Percentiles rank a stretch among this genome's conserved stretches.
Conservation (phyloP, 2,329 filamentous ascomycete genomes). For the Trichoderma sp. region DNA sequence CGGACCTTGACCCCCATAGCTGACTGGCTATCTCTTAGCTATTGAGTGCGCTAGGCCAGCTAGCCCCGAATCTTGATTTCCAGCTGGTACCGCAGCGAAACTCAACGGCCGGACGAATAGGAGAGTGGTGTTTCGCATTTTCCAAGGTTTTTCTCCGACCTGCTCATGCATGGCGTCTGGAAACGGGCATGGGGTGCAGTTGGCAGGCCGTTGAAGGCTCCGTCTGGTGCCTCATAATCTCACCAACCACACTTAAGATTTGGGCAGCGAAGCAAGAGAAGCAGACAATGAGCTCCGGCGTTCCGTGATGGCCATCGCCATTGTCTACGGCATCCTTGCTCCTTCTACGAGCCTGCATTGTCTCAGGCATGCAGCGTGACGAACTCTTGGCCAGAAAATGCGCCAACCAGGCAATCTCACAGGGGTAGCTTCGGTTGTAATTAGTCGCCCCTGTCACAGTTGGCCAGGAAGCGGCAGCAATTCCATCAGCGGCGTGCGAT, state of each 20-base stretch:
- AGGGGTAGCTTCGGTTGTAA: constrained; percentile 24
- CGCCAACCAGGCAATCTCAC: constrained; percentile 23
- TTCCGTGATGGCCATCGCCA: not conserved
- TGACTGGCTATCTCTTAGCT: constrained; percentile 14
- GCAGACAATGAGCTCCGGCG: not conserved
- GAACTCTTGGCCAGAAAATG: constrained; percentile 17
- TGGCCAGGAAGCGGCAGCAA: constrained; percentile 19
- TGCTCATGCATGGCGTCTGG: not conserved
- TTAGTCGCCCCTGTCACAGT: constrained; percentile 23
- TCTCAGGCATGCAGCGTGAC: constrained; percentile 21
- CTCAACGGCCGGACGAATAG: constrained; percentile 16
- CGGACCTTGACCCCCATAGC: not conserved
- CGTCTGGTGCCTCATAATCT: not conserved
- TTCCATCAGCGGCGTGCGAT: constrained; percentile 25
- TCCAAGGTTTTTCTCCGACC: constrained; percentile 1
- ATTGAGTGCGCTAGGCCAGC: constrained; percentile 12
- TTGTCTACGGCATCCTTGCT: not conserved
- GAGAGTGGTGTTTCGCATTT: not conserved
- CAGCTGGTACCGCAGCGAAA: constrained; percentile 9
- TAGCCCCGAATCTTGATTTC: constrained; percentile 20
- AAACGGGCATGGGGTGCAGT: not conserved
- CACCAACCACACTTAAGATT: not conserved
- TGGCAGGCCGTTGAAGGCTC: not conserved
- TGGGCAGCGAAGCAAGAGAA: not conserved
- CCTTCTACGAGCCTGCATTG: not conserved